Percentiles rank a stretch among this genome's conserved stretches.
Evolutionary conservation across 345 rosid genomes (phyloP).

Genomic region (Anastatica hierochuntica): DNA sequence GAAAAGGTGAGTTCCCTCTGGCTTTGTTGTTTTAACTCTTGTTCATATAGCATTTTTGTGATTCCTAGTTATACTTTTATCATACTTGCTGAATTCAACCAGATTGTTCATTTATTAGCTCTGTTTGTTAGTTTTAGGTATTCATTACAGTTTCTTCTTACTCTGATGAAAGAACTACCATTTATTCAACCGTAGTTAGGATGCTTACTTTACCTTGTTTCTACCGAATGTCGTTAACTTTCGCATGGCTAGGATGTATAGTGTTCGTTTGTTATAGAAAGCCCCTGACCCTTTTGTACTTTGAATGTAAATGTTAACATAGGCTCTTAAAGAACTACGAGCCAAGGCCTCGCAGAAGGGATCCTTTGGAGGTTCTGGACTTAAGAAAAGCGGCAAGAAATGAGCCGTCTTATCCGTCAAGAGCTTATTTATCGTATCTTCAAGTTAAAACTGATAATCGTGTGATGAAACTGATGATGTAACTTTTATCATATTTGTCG

Average conservation of each 20-base stretch:
- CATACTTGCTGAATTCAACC: no score
- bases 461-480: no score
- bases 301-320: background rate
- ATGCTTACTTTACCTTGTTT: background rate
- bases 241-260: background rate
- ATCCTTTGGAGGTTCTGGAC: conserved; percentile 73
- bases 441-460: no score
- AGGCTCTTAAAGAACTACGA: conserved; percentile 83
- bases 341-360: conserved; percentile 85
- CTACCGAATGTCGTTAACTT: background rate
- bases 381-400: conserved; percentile 97
- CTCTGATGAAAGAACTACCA: no score
- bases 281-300: background rate
- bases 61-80: no score
- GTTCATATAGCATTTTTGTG: no score
- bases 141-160: no score
- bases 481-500: no score
- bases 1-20: conserved; percentile 39
- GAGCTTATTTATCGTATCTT: no score
- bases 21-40: no score
- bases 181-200: no score
- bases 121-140: no score
- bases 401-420: conserved; percentile 10
- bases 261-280: background rate
- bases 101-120: background rate